Evolutionary conservation across 192 early-diverging fungal genomes (phyloP).

Genomic region (Rhizophagus clarus): DNA sequence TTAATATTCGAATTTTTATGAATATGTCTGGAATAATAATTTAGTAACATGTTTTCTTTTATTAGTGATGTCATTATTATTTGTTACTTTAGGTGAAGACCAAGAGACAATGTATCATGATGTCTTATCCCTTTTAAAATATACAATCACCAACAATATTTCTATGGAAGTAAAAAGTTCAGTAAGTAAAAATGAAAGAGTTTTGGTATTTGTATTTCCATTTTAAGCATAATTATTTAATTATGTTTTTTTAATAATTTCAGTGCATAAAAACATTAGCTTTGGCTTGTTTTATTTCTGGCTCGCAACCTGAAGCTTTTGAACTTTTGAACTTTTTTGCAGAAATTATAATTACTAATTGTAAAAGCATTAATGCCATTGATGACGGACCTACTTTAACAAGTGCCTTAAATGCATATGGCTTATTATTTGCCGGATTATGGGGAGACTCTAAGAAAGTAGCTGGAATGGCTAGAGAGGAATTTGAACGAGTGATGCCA

Average conservation of each 20-base stretch:
- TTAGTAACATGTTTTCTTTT: not conserved
- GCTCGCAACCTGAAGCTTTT: conserved; percentile 39
- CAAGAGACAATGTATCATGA: conserved; percentile 52
- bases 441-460: conserved; percentile 37
- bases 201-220: not conserved
- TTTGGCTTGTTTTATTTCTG: conserved; percentile 44
- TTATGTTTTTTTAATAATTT: not conserved
- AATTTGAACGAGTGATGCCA: conserved; percentile 51
- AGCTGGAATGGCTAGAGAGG: conserved; percentile 37
- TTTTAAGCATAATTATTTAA: not conserved
- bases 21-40: not conserved
- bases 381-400: conserved; percentile 36
- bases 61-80: conserved; percentile 47
- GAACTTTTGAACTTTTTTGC: conserved; percentile 43
- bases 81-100: conserved; percentile 55
- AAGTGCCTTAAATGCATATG: conserved; percentile 41
- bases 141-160: conserved; percentile 46
- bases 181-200: conserved; percentile 35
- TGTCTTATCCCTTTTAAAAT: conserved; percentile 47
- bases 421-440: conserved; percentile 40
- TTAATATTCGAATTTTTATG: conserved; percentile 12
- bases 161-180: conserved; percentile 47
- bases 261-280: conserved; percentile 42
- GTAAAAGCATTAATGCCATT: conserved; percentile 38
- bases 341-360: conserved; percentile 39